Conservation (phyloP, 306 rosid genomes). For the Luffa acutangula region DNA sequence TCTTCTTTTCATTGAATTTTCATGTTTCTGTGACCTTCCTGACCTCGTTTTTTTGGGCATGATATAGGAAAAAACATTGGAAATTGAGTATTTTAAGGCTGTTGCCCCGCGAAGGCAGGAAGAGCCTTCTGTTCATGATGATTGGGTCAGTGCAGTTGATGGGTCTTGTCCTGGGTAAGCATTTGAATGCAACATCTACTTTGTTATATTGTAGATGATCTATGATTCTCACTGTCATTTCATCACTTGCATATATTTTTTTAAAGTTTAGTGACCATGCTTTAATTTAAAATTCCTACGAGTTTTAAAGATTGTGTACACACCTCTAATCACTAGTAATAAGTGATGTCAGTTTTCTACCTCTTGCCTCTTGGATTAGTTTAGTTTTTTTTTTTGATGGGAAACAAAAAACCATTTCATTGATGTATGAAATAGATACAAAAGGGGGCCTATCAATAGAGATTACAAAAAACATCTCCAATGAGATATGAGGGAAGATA, state of each 20-base stretch:
- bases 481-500: too few relatives aligned
- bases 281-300: neutral
- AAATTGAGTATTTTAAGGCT: slow-evolving; percentile 61
- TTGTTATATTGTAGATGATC: neutral
- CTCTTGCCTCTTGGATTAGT: neutral
- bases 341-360: neutral
- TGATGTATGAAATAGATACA: too few relatives aligned
- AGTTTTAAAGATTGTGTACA: neutral
- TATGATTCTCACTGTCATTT: neutral
- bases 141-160: slow-evolving; percentile 94
- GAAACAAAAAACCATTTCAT: too few relatives aligned
- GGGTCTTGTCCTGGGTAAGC: slow-evolving; percentile 79
- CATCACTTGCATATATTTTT: neutral
- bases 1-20: neutral
- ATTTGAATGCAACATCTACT: neutral
- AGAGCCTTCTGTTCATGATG: slow-evolving; percentile 78
- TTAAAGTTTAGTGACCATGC: neutral
- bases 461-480: too few relatives aligned
- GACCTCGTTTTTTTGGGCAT: slow-evolving; percentile 1
- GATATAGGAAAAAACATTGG: slow-evolving; percentile 66
- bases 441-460: too few relatives aligned
- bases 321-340: neutral
- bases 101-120: slow-evolving; percentile 80
- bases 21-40: neutral
- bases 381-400: too few relatives aligned